Percentiles rank a stretch among this genome's conserved stretches.
These are phyloP conservation scores for Mycena vitilis DNA, from an alignment of 768 basidiomycete species.

Conservation along the genomic window DNA sequence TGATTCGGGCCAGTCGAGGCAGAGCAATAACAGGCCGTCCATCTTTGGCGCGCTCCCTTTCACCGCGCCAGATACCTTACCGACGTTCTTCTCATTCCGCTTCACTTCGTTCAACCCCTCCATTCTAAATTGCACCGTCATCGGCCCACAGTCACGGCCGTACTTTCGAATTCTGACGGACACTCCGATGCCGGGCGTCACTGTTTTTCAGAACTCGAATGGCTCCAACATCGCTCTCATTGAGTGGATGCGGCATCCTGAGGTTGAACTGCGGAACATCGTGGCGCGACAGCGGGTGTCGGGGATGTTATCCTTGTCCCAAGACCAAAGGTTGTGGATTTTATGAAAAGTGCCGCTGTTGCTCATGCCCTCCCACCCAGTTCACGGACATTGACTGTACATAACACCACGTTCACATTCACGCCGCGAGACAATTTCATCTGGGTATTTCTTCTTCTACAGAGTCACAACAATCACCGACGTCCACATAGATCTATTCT, in stretches of 20 bases:
- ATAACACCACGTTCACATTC: constrained; percentile 21
- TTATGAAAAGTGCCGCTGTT: no score
- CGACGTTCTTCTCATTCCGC: constrained; percentile 32
- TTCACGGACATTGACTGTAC: constrained; percentile 24
- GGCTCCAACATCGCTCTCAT: constrained; percentile 52
- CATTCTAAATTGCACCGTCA: constrained; percentile 53
- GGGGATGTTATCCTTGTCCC: constrained; percentile 54
- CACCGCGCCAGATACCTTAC: constrained; percentile 17
- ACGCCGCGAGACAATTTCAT: constrained; percentile 33
- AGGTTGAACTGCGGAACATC: constrained; percentile 51
- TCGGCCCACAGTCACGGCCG: constrained; percentile 48
- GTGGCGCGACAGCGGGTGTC: constrained; percentile 47
- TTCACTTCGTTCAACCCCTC: constrained; percentile 34
- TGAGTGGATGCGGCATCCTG: constrained; percentile 50
- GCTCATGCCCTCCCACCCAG: neutral
- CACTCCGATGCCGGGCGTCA: constrained; percentile 47
- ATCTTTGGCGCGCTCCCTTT: constrained; percentile 37
- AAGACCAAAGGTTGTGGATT: constrained; percentile 46
- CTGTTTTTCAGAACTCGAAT: constrained; percentile 51
- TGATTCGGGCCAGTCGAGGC: neutral
- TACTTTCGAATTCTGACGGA: constrained; percentile 54
- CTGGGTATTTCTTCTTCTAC: constrained; percentile 30
- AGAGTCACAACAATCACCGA: neutral
- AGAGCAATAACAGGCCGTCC: constrained; percentile 16
- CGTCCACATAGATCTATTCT: constrained; percentile 17